Percentiles rank a stretch among this genome's conserved stretches.
Conservation (phyloP, 2,329 filamentous ascomycete species). For the Aureobasidium zeae region DNA sequence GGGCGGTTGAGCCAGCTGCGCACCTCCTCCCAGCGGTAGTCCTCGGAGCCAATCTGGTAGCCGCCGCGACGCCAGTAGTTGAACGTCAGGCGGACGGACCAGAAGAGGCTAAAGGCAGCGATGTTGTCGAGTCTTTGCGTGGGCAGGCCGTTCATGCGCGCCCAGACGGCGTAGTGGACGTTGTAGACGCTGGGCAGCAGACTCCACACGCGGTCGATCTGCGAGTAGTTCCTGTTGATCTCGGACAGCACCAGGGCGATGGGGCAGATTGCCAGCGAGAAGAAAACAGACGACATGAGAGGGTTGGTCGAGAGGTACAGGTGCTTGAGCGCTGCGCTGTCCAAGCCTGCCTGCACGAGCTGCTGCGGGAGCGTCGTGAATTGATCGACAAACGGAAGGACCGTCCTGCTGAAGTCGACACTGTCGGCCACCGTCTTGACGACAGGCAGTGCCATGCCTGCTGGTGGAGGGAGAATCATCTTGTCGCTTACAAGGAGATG, state of each 20-base stretch:
- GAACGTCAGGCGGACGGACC: constrained; percentile 71
- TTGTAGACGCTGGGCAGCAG: constrained; percentile 81
- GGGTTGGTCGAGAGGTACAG: constrained; percentile 84
- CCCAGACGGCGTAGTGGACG: constrained; percentile 75
- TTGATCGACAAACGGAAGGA: constrained; percentile 67
- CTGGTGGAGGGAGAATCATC: constrained; percentile 15
- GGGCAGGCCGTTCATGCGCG: constrained; percentile 61
- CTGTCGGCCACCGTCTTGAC: constrained; percentile 64
- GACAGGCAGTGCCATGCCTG: constrained; percentile 51
- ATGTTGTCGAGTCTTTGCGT: constrained; percentile 64
- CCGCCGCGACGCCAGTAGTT: constrained; percentile 97
- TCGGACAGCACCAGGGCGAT: constrained; percentile 71
- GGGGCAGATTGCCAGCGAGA: constrained; percentile 60
- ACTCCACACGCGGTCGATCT: constrained; percentile 89
- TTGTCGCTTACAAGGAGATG: neutral
- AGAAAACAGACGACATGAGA: constrained; percentile 62
- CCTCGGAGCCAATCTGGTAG: constrained; percentile 79
- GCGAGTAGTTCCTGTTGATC: constrained; percentile 89
- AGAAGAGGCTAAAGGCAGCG: constrained; percentile 59
- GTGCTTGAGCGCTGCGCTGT: constrained; percentile 52
- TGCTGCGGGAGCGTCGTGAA: constrained; percentile 40
- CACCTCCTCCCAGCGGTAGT: constrained; percentile 85
- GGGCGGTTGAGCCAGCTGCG: constrained; percentile 53
- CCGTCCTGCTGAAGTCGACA: constrained; percentile 63
- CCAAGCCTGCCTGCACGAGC: constrained; percentile 48